phyloP scores from a whole-genome alignment of 2,329 filamentous ascomycete genomes.

The Botrytis deweyae region DNA sequence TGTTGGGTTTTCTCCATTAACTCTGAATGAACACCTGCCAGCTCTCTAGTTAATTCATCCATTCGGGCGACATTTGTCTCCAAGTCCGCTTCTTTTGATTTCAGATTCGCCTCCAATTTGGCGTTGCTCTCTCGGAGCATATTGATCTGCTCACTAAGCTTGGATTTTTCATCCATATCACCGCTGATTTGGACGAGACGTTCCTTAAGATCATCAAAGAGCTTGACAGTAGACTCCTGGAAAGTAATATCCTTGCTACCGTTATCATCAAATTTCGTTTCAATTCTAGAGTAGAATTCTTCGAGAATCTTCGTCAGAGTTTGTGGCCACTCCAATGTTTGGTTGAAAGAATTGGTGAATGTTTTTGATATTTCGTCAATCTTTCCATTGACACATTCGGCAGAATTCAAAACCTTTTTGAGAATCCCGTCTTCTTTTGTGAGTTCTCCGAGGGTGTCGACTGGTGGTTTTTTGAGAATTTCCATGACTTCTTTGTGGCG shows the following conservation, averaged over 20 bases:
- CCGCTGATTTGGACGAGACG: conserved; percentile 27
- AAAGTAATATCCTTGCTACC: conserved; percentile 19
- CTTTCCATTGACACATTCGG: conserved; percentile 34
- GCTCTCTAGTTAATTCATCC: conserved; percentile 26
- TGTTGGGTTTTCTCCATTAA: conserved; percentile 30
- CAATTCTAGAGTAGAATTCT: conserved; percentile 30
- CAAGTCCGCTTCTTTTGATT: conserved; percentile 24
- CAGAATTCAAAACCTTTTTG: conserved; percentile 26
- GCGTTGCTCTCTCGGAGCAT: conserved; percentile 31
- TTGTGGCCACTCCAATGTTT: conserved; percentile 24
- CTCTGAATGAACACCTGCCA: conserved; percentile 26
- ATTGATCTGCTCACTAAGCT: conserved; percentile 29
- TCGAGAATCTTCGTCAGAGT: conserved; percentile 31
- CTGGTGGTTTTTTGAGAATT: conserved; percentile 29
- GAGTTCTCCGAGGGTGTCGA: conserved; percentile 26
- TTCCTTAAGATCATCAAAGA: conserved; percentile 30
- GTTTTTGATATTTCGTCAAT: conserved; percentile 31
- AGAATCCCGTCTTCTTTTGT: conserved; percentile 30
- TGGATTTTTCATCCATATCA: conserved; percentile 26
- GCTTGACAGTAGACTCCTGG: conserved; percentile 25
- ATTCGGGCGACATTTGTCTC: conserved; percentile 24
- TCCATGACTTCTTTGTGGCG: conserved; percentile 30
- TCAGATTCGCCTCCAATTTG: conserved; percentile 24
- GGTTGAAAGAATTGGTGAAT: conserved; percentile 24
- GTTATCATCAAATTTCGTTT: conserved; percentile 24